These are phyloP conservation scores for Rhynchosporium graminicola DNA, from an alignment of 2,329 filamentous ascomycete genomes.

Conservation along the genomic window DNA sequence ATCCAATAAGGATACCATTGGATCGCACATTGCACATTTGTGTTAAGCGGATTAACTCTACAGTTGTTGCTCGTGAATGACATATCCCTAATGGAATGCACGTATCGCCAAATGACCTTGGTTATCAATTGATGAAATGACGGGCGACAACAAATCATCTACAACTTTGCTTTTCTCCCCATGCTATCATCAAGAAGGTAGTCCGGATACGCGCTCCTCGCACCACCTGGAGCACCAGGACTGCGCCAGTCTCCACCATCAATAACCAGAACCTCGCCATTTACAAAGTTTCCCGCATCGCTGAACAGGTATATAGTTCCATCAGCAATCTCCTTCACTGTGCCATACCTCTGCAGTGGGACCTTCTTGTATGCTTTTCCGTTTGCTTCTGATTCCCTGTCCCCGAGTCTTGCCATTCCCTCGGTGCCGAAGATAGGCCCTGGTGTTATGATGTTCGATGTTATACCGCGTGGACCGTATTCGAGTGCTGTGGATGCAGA, in stretches of 20 bases:
- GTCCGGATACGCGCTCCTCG: conserved; percentile 34
- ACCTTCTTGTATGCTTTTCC: conserved; percentile 48
- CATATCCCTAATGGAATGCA: too few relatives aligned
- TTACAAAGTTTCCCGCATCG: conserved; percentile 83
- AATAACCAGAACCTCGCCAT: conserved; percentile 77
- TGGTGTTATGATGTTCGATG: conserved; percentile 85
- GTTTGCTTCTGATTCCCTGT: conserved; percentile 27
- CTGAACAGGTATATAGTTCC: conserved; percentile 88
- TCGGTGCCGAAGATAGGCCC: conserved; percentile 80
- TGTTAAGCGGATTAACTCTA: too few relatives aligned
- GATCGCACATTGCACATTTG: too few relatives aligned
- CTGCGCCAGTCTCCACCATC: conserved; percentile 50
- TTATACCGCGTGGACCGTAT: conserved; percentile 84
- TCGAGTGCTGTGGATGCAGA: conserved; percentile 80
- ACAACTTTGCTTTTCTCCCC: conserved; percentile 22
- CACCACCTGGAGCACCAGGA: conserved; percentile 28
- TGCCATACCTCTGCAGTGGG: conserved; percentile 75
- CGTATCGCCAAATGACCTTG: background rate
- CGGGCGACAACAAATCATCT: background rate
- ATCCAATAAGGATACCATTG: background rate
- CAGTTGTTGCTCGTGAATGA: too few relatives aligned
- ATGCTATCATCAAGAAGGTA: conserved; percentile 35
- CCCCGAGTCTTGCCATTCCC: conserved; percentile 65
- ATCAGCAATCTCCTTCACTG: conserved; percentile 86
- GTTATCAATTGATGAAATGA: background rate